Evolutionary conservation across 371 early-diverging fungal species (phyloP).

Genomic region (Coemansia sp.): DNA sequence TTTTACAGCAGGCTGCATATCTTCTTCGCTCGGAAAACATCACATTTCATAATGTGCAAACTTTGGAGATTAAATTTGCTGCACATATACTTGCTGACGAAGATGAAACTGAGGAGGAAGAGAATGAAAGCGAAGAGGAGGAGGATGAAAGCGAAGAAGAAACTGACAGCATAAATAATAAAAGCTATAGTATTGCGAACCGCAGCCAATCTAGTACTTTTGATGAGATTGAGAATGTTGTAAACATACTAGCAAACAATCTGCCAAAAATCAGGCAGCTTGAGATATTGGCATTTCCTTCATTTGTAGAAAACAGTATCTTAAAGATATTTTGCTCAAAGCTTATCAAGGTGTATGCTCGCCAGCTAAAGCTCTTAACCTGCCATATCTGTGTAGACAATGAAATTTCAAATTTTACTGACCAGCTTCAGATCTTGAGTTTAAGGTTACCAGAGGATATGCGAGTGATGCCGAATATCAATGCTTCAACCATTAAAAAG

Average conservation of each 20-base stretch:
- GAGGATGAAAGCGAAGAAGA: not conserved
- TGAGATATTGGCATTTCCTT: not conserved
- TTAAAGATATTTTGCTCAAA: not conserved
- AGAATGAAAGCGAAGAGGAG: not conserved
- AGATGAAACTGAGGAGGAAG: not conserved
- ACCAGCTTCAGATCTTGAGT: not conserved
- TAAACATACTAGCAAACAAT: not conserved
- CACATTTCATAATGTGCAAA: not conserved
- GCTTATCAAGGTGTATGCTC: not conserved
- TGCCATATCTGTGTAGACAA: not conserved
- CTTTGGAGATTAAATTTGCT: not conserved
- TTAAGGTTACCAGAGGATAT: not conserved
- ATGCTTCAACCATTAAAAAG: not conserved
- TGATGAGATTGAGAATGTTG: not conserved
- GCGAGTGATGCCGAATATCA: not conserved
- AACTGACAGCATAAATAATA: not conserved
- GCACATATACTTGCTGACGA: not conserved
- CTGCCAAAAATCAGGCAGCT: not conserved
- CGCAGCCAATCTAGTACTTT: not conserved
- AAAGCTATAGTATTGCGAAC: not conserved
- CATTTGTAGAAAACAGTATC: too few relatives aligned
- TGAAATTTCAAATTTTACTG: not conserved
- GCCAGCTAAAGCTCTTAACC: not conserved
- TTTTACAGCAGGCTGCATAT: not conserved
- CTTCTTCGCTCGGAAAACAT: not conserved